Percentiles rank a stretch among this genome's conserved stretches.
phyloP scores from a whole-genome alignment of 176 grass and related monocot species.

The Calamus simplicifolius region DNA sequence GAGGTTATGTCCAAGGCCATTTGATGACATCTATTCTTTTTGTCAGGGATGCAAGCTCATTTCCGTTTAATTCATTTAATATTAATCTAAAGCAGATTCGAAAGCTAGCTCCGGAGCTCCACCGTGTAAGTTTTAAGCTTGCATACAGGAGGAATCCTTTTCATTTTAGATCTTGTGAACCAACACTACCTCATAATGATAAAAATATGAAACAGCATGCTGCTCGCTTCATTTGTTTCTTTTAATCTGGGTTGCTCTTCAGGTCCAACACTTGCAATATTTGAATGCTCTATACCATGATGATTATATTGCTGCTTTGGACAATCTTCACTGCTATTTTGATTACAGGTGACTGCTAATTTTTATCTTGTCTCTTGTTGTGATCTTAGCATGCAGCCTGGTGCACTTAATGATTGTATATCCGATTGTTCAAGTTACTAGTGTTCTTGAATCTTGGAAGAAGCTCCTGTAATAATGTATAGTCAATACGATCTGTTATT shows the following conservation, averaged over 20 bases:
- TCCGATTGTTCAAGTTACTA: too few species aligned
- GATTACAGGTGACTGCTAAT: conserved; percentile 57
- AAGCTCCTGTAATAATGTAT: too few species aligned
- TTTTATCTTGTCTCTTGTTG: too few species aligned
- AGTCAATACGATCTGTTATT: too few species aligned
- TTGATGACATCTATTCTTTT: conserved; percentile 10
- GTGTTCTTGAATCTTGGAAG: too few species aligned
- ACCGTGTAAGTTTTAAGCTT: conserved; percentile 70
- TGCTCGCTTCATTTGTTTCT: conserved; percentile 14
- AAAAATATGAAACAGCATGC: not conserved
- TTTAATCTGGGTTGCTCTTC: conserved; percentile 12
- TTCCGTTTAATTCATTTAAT: conserved; percentile 93
- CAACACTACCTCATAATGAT: conserved; percentile 6
- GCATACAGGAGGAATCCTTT: not conserved
- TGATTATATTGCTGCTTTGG: conserved; percentile 71
- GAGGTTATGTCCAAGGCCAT: conserved; percentile 6
- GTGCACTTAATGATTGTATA: too few species aligned
- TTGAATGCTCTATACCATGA: conserved; percentile 82
- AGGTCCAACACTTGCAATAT: conserved; percentile 92
- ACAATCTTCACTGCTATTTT: conserved; percentile 91
- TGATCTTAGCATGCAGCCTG: too few species aligned
- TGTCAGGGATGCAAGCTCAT: conserved; percentile 60
- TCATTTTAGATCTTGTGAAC: conserved; percentile 14
- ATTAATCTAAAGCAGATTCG: conserved; percentile 62
- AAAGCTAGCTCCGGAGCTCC: conserved; percentile 68